Evolutionary conservation across 305 asterid genomes (phyloP).

Genomic region (Ajuga reptans): DNA sequence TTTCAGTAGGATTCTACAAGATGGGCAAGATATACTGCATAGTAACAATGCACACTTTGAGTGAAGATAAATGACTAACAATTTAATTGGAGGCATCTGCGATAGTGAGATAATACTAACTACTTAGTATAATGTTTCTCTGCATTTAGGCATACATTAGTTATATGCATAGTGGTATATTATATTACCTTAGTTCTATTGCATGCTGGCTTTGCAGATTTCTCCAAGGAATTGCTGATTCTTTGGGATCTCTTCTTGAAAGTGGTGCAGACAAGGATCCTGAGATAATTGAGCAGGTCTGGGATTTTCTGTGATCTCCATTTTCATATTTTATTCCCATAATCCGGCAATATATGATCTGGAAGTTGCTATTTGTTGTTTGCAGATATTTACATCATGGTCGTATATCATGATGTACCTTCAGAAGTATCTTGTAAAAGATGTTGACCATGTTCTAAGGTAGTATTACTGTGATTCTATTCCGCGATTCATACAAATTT

Average conservation of each 20-base stretch:
- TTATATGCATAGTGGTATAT: not conserved
- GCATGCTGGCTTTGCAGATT: slow-evolving; percentile 39
- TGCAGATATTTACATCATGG: slow-evolving; percentile 89
- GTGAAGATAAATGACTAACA: not conserved
- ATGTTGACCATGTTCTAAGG: slow-evolving; percentile 55
- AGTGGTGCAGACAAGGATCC: slow-evolving; percentile 92
- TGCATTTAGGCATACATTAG: not conserved
- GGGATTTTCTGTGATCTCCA: slow-evolving; percentile 15
- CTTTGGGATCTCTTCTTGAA: slow-evolving; percentile 56
- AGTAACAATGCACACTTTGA: not conserved
- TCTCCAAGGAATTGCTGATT: slow-evolving; percentile 51
- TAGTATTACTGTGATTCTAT: slow-evolving; percentile 30
- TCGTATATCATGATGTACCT: slow-evolving; percentile 69
- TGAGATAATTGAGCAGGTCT: slow-evolving; percentile 80
- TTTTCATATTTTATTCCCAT: slow-evolving; percentile 14
- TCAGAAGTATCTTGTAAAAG: slow-evolving; percentile 63
- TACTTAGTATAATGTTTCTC: not conserved
- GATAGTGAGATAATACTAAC: not conserved
- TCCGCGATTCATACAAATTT: not conserved
- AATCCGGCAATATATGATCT: slow-evolving; percentile 8
- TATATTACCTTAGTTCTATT: not conserved
- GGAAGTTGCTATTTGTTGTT: slow-evolving; percentile 16
- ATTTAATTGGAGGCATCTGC: not conserved
- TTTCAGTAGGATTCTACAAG: not conserved
- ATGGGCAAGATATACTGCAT: not conserved